Conservation (phyloP, 805 yeast species). For the Ogataea naganishii region DNA sequence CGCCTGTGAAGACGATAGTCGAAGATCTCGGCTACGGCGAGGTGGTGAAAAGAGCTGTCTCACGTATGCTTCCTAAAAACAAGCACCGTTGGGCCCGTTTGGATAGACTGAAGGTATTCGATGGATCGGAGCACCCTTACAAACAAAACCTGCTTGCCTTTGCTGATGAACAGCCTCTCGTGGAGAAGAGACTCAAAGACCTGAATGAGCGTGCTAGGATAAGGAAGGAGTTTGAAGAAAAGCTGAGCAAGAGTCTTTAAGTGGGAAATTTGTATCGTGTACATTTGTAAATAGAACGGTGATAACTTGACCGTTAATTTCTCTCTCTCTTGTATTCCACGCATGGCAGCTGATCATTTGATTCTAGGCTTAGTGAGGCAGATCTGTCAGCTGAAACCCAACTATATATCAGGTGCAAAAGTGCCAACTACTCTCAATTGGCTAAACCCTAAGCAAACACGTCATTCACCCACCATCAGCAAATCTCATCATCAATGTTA, state of each 20-base stretch:
- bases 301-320: no score
- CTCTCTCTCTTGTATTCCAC: no score
- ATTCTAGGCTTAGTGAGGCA: no score
- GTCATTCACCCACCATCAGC: no score
- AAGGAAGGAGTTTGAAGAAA: conserved; percentile 16
- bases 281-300: not conserved
- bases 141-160: conserved; percentile 74
- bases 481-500: not conserved
- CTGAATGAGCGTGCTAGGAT: conserved; percentile 22
- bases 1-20: conserved; percentile 71
- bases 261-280: not conserved
- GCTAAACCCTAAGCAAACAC: not conserved
- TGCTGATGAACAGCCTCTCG: conserved; percentile 64
- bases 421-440: not conserved
- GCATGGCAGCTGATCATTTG: no score
- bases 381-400: not conserved
- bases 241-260: no score
- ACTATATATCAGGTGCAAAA: not conserved
- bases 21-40: conserved; percentile 85
- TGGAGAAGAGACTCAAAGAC: conserved; percentile 32
- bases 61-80: conserved; percentile 95
- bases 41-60: conserved; percentile 76
- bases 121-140: conserved; percentile 85
- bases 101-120: conserved; percentile 78
- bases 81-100: conserved; percentile 69